phyloP scores from a whole-genome alignment of 805 yeast species.

The Lipomyces starkeyi region DNA sequence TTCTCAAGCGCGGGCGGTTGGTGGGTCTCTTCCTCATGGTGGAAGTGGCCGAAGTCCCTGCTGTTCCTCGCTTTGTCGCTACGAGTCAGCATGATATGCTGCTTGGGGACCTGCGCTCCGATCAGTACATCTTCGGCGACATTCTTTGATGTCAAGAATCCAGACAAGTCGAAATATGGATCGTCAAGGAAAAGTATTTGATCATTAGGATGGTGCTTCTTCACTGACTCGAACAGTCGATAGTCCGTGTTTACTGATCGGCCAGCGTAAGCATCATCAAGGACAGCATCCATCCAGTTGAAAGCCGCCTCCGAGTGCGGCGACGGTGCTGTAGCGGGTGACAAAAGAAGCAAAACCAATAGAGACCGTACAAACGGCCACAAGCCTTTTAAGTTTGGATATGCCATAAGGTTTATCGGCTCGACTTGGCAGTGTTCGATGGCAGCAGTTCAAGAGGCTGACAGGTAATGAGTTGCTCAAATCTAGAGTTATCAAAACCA shows the following conservation, averaged over 20 bases:
- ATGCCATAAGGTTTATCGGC: too few relatives aligned
- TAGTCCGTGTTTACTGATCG: neutral
- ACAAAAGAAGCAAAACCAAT: too few relatives aligned
- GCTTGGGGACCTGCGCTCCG: neutral
- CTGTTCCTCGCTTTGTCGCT: neutral
- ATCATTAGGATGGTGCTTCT: neutral
- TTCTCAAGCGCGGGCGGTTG: neutral
- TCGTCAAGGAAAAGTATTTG: neutral
- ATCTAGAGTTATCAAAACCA: too few relatives aligned
- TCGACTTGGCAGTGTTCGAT: too few relatives aligned
- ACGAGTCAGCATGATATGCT: neutral
- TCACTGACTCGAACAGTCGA: neutral
- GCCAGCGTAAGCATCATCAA: slow-evolving; percentile 6
- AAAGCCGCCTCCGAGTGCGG: neutral
- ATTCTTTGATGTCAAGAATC: slow-evolving; percentile 8
- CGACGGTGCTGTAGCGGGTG: too few relatives aligned
- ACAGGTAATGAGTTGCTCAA: too few relatives aligned
- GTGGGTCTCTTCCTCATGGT: neutral
- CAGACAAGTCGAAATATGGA: neutral
- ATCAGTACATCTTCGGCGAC: neutral
- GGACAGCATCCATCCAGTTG: slow-evolving; percentile 1
- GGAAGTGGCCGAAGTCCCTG: neutral
- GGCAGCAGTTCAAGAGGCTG: too few relatives aligned
- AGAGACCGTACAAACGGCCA: too few relatives aligned
- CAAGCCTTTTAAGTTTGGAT: too few relatives aligned